phyloP scores from a whole-genome alignment of 345 rosid genomes.

The Euphorbia peplus region DNA sequence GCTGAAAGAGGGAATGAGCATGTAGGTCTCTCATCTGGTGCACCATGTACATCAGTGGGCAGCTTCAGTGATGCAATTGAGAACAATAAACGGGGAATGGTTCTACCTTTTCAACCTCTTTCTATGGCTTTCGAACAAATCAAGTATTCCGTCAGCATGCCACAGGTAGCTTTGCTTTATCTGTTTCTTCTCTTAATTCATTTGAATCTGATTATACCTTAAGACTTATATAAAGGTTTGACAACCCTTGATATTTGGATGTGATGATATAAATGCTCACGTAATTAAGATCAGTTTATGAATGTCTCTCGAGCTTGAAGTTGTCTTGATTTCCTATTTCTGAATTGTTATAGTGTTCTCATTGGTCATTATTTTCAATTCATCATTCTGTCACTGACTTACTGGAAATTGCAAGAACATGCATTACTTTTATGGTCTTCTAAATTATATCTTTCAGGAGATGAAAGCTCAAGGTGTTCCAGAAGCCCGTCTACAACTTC shows the following conservation, averaged over 20 bases:
- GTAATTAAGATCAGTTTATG: not conserved
- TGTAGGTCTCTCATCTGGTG: too few relatives aligned
- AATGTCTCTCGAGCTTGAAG: not conserved
- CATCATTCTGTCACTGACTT: not conserved
- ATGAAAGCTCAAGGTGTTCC: slow-evolving; percentile 51
- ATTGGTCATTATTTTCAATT: not conserved
- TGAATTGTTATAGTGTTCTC: not conserved
- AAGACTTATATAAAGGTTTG: not conserved
- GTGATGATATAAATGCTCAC: not conserved
- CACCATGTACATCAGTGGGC: too few relatives aligned
- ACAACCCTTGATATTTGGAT: not conserved
- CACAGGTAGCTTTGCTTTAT: slow-evolving; percentile 38
- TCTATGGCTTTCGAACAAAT: slow-evolving; percentile 54
- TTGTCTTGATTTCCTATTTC: not conserved
- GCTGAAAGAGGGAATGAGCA: slow-evolving; percentile 4
- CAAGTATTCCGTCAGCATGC: slow-evolving; percentile 62
- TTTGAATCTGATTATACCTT: not conserved
- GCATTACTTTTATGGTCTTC: not conserved
- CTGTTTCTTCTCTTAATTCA: too few relatives aligned
- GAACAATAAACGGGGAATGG: slow-evolving; percentile 43
- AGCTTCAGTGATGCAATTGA: slow-evolving; percentile 7
- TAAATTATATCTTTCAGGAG: slow-evolving; percentile 28
- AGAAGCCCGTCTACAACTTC: slow-evolving; percentile 43
- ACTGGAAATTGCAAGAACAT: not conserved
- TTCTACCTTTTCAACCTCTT: slow-evolving; percentile 66